Base-by-base conservation (phyloP, 306 rosid species). In the Dalbergia cultrata region DNA sequence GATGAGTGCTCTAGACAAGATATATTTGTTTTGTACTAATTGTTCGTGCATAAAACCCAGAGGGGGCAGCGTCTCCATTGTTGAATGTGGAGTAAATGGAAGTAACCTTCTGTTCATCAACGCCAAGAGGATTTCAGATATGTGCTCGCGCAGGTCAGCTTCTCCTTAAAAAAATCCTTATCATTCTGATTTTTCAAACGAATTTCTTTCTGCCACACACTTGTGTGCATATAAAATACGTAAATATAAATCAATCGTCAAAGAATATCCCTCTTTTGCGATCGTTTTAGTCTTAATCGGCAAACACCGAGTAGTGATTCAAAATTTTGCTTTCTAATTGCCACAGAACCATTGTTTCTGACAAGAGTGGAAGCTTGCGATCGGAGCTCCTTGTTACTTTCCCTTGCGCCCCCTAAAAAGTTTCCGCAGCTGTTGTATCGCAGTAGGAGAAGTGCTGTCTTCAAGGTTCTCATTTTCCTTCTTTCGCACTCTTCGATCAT, bases 71-170 rank as follows among this genome's bases (percentile, higher is more conserved):
- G 9, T 4, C 16, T 47, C 21, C 35, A 0, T 33, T 8, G 69
- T 4, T 52, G 72, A 57, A 52, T 37, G 62, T 21, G 52, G 44
- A 12, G 70, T 50, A 49, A 50, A 94, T 94, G 98, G 98, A 89
- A 62, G 60, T 81, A 6, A 83, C 86, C 16, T 58, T 89, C 61
- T 88, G 90, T 83, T 80, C 87, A 10, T 67, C 91, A n/a, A 83
- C 87, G 5, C n/a, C 85, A 3, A 79, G 64, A 75, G 60, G 66
- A 37, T 37, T 17, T 83, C 72, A 43, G 4, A 12, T 26, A 1
- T 45, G 53, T 84, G 22, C 69, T 78, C 64, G 17, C 8, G 8
- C 88, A 69, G 79, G 87, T 86, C 81, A 50, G 70, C 79, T 84
- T 89, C 79, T 44, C 59, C 22, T 4, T 14, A 37, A 45, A 26